Base-by-base conservation (phyloP, 768 basidiomycete species). In the Amanita pallidorosea region DNA sequence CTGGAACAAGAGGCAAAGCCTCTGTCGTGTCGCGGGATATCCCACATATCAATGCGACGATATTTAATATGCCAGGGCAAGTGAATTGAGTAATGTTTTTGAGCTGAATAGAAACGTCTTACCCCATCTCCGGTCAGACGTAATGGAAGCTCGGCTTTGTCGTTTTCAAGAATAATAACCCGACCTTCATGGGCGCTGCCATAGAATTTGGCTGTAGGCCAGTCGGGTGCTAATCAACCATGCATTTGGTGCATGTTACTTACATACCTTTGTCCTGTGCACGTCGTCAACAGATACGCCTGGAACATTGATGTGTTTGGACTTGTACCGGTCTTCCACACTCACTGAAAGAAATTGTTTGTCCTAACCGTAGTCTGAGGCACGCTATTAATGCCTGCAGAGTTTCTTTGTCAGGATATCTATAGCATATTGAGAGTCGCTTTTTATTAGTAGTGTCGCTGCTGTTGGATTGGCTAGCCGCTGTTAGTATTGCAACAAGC, bases 51-150 rank as follows among this genome's bases (percentile, higher is more conserved):
- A 6, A 64, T 61, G 33, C 70, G 74, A 29, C 80, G 79, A 63
- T 94, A 97, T 53, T 76, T 80, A 41, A 99, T 63, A 12, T 68
- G 74, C 95, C 95, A 99, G 6, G 95, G 92, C 93, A 37, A 38
- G 51, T 20, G 51, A 47, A 45, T 48, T 55, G 15, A 17, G 35
- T 45, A n/a, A 15, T 15, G 7, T 55, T 41, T 4, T 7, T 37
- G 23, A 25, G n/a, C 31, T 23, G 54, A 34, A 18, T 48, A 41
- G 31, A 40, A 33, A 17, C 15, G 3, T 69, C 83, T 54, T 65
- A 95, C 94, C 44, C 83, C 85, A 63, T 94, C 88, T 5, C 96
- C 96, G 17, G 92, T 94, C 47, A 99, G 68, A 23, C 93, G 78
- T 36, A 97, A 67, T 35, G 92, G 92, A 9, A 97, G 72, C 33